phyloP scores from a whole-genome alignment of 768 basidiomycete genomes.

The Suillus discolor region DNA sequence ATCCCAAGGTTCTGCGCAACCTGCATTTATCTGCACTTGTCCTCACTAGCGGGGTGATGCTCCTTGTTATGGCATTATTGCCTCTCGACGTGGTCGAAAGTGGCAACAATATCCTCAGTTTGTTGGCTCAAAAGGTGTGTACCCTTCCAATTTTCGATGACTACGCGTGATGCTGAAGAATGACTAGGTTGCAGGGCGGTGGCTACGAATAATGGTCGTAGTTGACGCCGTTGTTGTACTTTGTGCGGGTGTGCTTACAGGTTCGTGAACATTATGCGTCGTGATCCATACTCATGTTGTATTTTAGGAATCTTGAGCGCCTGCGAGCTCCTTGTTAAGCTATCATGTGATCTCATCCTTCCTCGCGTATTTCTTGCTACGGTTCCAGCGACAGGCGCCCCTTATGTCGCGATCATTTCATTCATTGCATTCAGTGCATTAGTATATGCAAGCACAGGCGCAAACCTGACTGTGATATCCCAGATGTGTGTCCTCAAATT shows the following conservation, averaged over 20 bases:
- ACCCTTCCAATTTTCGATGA: conserved; percentile 1
- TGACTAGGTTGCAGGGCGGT: conserved; percentile 55
- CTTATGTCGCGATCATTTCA: conserved; percentile 51
- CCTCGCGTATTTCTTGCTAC: conserved; percentile 52
- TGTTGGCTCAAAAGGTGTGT: conserved; percentile 59
- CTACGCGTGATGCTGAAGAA: conserved; percentile 3
- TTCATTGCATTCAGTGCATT: conserved; percentile 52
- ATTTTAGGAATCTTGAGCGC: conserved; percentile 55
- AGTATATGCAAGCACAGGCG: conserved; percentile 62
- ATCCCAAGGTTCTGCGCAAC: conserved; percentile 64
- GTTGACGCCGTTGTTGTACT: conserved; percentile 73
- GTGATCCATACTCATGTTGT: conserved; percentile 6
- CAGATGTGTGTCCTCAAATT: conserved; percentile 46
- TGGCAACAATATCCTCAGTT: conserved; percentile 63
- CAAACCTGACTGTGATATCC: conserved; percentile 53
- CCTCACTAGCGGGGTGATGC: conserved; percentile 57
- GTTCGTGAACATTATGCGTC: conserved; percentile 31
- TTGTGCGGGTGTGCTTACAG: conserved; percentile 71
- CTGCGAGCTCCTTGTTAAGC: conserved; percentile 58
- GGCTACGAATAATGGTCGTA: conserved; percentile 64
- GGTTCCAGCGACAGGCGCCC: conserved; percentile 52
- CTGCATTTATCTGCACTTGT: conserved; percentile 61
- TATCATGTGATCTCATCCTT: conserved; percentile 61
- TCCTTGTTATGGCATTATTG: conserved; percentile 60
- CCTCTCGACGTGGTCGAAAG: conserved; percentile 50